phyloP scores from a whole-genome alignment of 371 early-diverging fungal genomes.

The Mortierella sp. region DNA sequence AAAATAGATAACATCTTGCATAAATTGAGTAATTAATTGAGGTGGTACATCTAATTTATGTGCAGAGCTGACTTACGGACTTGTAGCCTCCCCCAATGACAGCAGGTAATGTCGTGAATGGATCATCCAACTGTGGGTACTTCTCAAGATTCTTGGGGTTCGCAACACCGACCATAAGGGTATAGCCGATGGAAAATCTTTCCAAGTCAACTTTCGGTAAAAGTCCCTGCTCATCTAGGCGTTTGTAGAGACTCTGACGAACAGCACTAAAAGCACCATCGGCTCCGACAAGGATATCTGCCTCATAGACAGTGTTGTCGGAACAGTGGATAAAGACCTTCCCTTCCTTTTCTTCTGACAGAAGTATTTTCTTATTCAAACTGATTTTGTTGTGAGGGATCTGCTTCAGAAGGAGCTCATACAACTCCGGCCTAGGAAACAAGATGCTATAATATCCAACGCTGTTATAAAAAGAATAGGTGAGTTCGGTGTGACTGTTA shows the following conservation, averaged over 20 bases:
- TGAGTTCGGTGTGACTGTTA: too few species aligned
- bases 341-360: not conserved
- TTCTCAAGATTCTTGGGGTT: conserved; percentile 15
- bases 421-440: conserved; percentile 16
- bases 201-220: conserved; percentile 11
- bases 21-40: too few species aligned
- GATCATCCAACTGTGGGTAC: conserved; percentile 18
- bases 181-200: conserved; percentile 9
- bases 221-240: conserved; percentile 9
- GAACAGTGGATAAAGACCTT: conserved; percentile 15
- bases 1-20: not conserved
- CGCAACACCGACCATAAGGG: conserved; percentile 23
- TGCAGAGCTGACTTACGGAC: conserved; percentile 3
- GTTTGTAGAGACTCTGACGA: conserved; percentile 24
- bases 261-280: conserved; percentile 24
- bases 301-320: conserved; percentile 11
- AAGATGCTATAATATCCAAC: conserved; percentile 10
- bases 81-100: conserved; percentile 9
- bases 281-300: conserved; percentile 29
- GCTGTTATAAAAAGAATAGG: conserved; percentile 4
- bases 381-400: conserved; percentile 20
- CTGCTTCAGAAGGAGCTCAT: conserved; percentile 4
- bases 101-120: not conserved
- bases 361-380: conserved; percentile 10
- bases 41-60: too few species aligned